These are phyloP conservation scores for Arctostaphylos glauca DNA, from an alignment of 148 eudicot species.

Conservation along the genomic window DNA sequence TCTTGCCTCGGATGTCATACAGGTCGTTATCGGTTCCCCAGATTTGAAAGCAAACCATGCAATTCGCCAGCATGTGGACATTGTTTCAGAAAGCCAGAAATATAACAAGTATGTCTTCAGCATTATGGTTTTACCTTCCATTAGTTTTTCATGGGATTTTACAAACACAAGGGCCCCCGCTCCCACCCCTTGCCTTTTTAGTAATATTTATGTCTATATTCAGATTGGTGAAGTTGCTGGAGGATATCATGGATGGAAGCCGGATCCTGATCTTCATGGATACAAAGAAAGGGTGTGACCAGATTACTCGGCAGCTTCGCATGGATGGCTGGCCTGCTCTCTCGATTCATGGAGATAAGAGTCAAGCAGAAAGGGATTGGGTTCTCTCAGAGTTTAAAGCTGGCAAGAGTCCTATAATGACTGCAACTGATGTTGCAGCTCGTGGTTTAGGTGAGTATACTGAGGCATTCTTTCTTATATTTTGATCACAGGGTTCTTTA, in stretches of 20 bases:
- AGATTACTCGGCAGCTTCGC: constrained; percentile 88
- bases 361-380: constrained; percentile 99
- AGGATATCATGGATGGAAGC: constrained; percentile 98
- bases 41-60: constrained; percentile 97
- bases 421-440: constrained; percentile 99
- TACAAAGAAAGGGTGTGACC: constrained; percentile 97
- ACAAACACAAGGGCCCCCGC: too few species aligned
- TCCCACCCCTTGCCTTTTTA: too few species aligned
- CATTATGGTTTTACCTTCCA: neutral
- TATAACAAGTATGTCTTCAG: constrained; percentile 66
- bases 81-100: constrained; percentile 82
- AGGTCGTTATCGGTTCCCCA: constrained; percentile 89
- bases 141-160: neutral
- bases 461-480: neutral
- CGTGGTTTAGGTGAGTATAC: constrained; percentile 80
- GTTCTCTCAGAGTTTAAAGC: constrained; percentile 93
- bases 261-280: constrained; percentile 93
- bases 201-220: constrained; percentile 15
- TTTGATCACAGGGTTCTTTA: neutral
- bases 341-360: constrained; percentile 97
- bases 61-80: constrained; percentile 88
- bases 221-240: constrained; percentile 90
- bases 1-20: constrained; percentile 15
- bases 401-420: constrained; percentile 98
- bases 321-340: constrained; percentile 99